phyloP scores from a whole-genome alignment of 2,329 filamentous ascomycete species.

The Westerdykella sp. region DNA sequence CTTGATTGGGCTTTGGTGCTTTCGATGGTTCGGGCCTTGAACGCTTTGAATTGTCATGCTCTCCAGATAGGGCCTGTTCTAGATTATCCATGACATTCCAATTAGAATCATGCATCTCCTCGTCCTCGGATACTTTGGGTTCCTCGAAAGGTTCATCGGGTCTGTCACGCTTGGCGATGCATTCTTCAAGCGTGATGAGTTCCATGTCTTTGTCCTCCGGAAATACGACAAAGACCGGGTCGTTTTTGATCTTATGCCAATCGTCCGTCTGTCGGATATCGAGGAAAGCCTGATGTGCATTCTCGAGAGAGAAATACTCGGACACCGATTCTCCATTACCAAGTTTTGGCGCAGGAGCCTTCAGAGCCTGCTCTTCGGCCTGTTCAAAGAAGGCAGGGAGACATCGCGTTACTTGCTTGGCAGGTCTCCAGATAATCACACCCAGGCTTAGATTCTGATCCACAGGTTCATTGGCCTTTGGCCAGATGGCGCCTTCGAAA shows the following conservation, averaged over 20 bases:
- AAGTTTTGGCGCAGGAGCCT: slow-evolving; percentile 31
- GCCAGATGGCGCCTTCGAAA: slow-evolving; percentile 42
- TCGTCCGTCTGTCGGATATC: slow-evolving; percentile 46
- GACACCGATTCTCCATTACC: slow-evolving; percentile 44
- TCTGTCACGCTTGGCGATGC: slow-evolving; percentile 37
- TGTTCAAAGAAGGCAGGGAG: slow-evolving; percentile 40
- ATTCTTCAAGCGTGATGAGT: slow-evolving; percentile 40
- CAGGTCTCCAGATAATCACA: slow-evolving; percentile 42
- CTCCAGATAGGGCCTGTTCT: slow-evolving; percentile 33
- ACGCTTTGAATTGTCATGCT: slow-evolving; percentile 10
- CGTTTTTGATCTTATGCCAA: slow-evolving; percentile 46
- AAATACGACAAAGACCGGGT: slow-evolving; percentile 47
- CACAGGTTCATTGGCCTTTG: slow-evolving; percentile 41
- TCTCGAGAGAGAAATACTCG: slow-evolving; percentile 43
- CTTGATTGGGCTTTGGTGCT: slow-evolving; percentile 10
- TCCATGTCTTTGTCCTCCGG: slow-evolving; percentile 33
- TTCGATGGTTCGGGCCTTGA: slow-evolving; percentile 3
- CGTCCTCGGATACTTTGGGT: slow-evolving; percentile 1
- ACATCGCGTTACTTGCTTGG: slow-evolving; percentile 39
- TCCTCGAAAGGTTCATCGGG: slow-evolving; percentile 20
- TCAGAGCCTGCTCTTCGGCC: slow-evolving; percentile 40
- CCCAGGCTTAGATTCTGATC: slow-evolving; percentile 42
- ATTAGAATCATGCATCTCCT: slow-evolving; percentile 24
- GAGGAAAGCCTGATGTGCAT: slow-evolving; percentile 40
- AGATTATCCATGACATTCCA: slow-evolving; percentile 38